Evolutionary conservation across 2,329 filamentous ascomycete species (phyloP).

Genomic region (Beauveria caledonica): DNA sequence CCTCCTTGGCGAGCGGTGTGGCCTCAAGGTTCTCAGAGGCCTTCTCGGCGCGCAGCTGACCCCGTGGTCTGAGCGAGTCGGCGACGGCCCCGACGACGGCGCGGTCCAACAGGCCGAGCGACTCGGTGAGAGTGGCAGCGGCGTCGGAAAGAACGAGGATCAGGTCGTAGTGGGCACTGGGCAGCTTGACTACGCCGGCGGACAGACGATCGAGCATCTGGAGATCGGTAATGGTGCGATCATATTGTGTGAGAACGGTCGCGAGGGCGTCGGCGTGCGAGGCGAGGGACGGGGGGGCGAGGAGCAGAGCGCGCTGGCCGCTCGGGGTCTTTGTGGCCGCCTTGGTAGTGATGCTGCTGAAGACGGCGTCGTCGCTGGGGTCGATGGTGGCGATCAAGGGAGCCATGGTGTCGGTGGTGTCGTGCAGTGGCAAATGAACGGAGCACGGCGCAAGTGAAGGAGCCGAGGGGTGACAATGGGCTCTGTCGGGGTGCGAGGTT

Average conservation of each 20-base stretch:
- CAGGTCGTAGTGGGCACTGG: slow-evolving; percentile 69
- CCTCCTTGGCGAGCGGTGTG: slow-evolving; percentile 58
- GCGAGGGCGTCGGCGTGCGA: slow-evolving; percentile 73
- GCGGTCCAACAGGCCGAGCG: slow-evolving; percentile 54
- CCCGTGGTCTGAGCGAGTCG: slow-evolving; percentile 62
- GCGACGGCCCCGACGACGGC: slow-evolving; percentile 62
- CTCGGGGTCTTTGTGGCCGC: slow-evolving; percentile 17
- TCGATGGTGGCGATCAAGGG: slow-evolving; percentile 48
- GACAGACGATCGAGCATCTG: slow-evolving; percentile 96
- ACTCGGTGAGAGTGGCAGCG: slow-evolving; percentile 54
- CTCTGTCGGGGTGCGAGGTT: not conserved
- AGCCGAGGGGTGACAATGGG: not conserved
- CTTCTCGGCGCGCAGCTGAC: slow-evolving; percentile 60
- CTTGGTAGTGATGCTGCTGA: not conserved
- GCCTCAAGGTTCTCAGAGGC: slow-evolving; percentile 41
- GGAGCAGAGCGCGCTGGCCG: slow-evolving; percentile 60
- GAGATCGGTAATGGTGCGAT: slow-evolving; percentile 72
- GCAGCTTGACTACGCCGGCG: slow-evolving; percentile 70
- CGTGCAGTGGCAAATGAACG: not conserved
- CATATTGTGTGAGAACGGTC: slow-evolving; percentile 60
- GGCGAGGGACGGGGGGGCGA: slow-evolving; percentile 85
- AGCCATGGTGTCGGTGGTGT: slow-evolving; percentile 31
- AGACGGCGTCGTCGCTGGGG: slow-evolving; percentile 44
- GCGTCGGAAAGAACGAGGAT: slow-evolving; percentile 77
- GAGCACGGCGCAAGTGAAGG: not conserved